These are phyloP conservation scores for Coemansia sp. DNA, from an alignment of 192 early-diverging fungal genomes.

Conservation along the genomic window DNA sequence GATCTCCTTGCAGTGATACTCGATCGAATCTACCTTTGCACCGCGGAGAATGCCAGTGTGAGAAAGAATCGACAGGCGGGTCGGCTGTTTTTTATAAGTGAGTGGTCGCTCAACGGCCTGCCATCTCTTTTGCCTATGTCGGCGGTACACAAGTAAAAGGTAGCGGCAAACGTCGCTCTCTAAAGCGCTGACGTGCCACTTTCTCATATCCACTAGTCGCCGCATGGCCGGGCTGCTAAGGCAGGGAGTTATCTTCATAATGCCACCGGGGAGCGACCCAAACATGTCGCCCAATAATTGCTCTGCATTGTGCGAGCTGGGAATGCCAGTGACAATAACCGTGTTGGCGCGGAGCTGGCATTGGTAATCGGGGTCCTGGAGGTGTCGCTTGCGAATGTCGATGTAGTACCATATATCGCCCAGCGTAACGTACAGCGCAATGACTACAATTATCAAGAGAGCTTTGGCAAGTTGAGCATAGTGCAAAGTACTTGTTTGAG, in stretches of 20 bases:
- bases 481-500: too few relatives aligned
- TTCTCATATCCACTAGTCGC: neutral
- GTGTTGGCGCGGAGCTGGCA: slow-evolving; percentile 1
- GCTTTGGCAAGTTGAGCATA: too few relatives aligned
- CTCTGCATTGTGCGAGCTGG: neutral
- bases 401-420: neutral
- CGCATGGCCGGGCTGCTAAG: neutral
- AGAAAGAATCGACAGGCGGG: neutral
- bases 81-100: neutral
- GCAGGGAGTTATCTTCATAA: neutral
- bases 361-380: slow-evolving; percentile 1
- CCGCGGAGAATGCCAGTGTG: neutral
- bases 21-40: neutral
- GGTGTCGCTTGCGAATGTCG: neutral
- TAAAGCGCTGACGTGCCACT: neutral
- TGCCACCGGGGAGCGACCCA: neutral
- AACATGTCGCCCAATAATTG: neutral
- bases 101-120: neutral
- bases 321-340: slow-evolving; percentile 4
- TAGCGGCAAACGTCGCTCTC: slow-evolving; percentile 6
- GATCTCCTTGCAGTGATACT: slow-evolving; percentile 7
- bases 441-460: neutral
- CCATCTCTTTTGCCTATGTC: neutral
- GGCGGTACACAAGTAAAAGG: neutral
- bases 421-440: neutral